These are phyloP conservation scores for Geotrichum phurueaensis DNA, from an alignment of 1,139 yeast species.

Conservation along the genomic window DNA sequence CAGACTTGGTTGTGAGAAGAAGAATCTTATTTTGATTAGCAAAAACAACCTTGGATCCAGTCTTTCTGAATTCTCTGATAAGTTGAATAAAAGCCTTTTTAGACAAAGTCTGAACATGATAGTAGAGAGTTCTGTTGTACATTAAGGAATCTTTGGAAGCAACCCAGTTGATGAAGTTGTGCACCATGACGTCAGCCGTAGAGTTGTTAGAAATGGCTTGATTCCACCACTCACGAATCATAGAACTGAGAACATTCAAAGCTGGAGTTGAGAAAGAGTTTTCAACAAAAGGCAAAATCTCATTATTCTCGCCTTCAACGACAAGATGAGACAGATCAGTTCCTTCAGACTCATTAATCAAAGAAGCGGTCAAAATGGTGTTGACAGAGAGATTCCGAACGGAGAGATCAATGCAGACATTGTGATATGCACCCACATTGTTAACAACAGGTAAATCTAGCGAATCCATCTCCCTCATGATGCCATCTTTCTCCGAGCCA, in stretches of 20 bases:
- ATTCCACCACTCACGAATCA: slow-evolving; percentile 94
- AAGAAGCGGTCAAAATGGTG: slow-evolving; percentile 76
- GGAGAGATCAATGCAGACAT: slow-evolving; percentile 73
- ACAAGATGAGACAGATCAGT: slow-evolving; percentile 61
- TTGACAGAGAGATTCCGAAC: slow-evolving; percentile 76
- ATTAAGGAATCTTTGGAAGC: slow-evolving; percentile 65
- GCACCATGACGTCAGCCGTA: slow-evolving; percentile 82
- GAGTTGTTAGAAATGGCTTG: slow-evolving; percentile 64
- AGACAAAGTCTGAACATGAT: slow-evolving; percentile 82
- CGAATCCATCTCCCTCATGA: slow-evolving; percentile 47
- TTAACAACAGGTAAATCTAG: slow-evolving; percentile 69
- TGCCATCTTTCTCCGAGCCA: slow-evolving; percentile 63
- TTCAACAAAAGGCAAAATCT: slow-evolving; percentile 37
- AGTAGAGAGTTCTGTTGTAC: slow-evolving; percentile 73
- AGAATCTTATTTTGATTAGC: slow-evolving; percentile 76
- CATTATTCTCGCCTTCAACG: slow-evolving; percentile 26
- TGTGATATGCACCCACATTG: slow-evolving; percentile 72
- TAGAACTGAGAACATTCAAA: slow-evolving; percentile 56
- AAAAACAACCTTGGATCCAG: slow-evolving; percentile 73
- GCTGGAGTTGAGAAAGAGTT: slow-evolving; percentile 77
- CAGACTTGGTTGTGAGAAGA: slow-evolving; percentile 65
- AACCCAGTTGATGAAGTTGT: slow-evolving; percentile 82
- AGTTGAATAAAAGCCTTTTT: slow-evolving; percentile 78
- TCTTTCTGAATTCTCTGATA: slow-evolving; percentile 67
- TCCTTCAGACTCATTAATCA: slow-evolving; percentile 88